These are phyloP conservation scores for Sugiyamaella novakii DNA, from an alignment of 1,139 yeast genomes.

Conservation along the genomic window DNA sequence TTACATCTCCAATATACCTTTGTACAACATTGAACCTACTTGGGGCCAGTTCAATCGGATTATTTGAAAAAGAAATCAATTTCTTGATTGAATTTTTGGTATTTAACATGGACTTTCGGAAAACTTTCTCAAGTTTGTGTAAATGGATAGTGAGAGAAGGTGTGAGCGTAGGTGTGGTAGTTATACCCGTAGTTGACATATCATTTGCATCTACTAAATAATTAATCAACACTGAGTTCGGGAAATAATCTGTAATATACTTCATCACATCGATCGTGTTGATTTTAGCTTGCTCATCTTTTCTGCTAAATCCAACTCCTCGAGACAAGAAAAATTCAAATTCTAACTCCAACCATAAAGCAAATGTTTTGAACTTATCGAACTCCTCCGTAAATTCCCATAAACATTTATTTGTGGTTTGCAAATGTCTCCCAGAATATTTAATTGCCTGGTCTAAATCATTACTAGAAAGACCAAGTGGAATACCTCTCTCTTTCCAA, in stretches of 20 bases:
- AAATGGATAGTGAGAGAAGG: neutral
- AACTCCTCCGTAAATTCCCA: constrained; percentile 58
- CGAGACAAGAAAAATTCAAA: constrained; percentile 31
- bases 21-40: constrained; percentile 10
- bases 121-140: constrained; percentile 8
- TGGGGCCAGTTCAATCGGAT: constrained; percentile 1
- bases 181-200: neutral
- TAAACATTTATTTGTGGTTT: constrained; percentile 47
- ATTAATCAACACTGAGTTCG: constrained; percentile 19
- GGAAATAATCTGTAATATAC: constrained; percentile 29
- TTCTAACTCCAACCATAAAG: constrained; percentile 43
- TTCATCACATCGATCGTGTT: constrained; percentile 32
- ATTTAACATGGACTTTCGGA: constrained; percentile 4
- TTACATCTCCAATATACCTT: neutral
- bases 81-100: constrained; percentile 14
- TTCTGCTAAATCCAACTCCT: constrained; percentile 24
- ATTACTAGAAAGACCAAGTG: constrained; percentile 42
- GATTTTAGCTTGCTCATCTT: constrained; percentile 28
- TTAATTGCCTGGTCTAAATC: constrained; percentile 41
- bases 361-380: constrained; percentile 52
- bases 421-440: constrained; percentile 43
- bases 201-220: constrained; percentile 1
- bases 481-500: constrained; percentile 43
- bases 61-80: constrained; percentile 2
- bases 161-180: neutral